Base-by-base conservation (phyloP, 2,329 filamentous ascomycete species). In the Epichloe scottii region DNA sequence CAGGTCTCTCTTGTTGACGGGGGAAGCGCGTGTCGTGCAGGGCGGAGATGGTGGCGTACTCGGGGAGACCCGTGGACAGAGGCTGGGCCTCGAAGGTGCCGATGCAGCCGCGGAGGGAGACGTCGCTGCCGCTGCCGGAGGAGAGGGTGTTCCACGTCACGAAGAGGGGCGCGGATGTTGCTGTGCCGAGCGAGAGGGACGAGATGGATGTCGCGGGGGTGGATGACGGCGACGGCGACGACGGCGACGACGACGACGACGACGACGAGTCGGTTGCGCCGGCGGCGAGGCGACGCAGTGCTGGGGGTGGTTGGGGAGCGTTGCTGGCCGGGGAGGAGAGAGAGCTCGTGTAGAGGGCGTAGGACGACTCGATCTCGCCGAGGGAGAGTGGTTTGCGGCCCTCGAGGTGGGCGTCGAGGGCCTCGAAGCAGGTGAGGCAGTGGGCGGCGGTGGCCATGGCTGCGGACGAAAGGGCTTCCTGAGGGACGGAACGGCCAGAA, bases 391-490 rank as follows among this genome's bases (percentile, higher is more conserved):
- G 71, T 53, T 82, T 74, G 55, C 84, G 83, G 56, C 77, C 72
- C 58, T 88, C 79, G 58, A 95, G 87, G 54, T 82, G 79, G 50
- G 90, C 85, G 47, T 81, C 77, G 38, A 98, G 81, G 40, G 77
- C 76, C 70, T 98, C 93, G 74, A 98, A 97, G 73, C 90, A 96
- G 69, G 84, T 90, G 62, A 91, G 82, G 68, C 90, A 96, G 69
- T 97, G 91, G 53, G 84, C 84, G 60, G 79, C 70, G 52, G 85
- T 85, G 46, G 93, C 91, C 91, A 97, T 97, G 58, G 43, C 46
- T 50, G 52, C 37, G n/a, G 44, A 14, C n/a, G 39, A 19, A 30
- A 34, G n/a, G 4, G 10, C 5, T 14, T 8, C 23, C 4, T 33
- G 42, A 34, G 23, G 7, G 8, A 8, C 7, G 23, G 23, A 3